Evolutionary conservation across 2,329 filamentous ascomycete genomes (phyloP), one percentile per base, ranked within the genome.

Genomic region (Metarhizium sp.): DNA sequence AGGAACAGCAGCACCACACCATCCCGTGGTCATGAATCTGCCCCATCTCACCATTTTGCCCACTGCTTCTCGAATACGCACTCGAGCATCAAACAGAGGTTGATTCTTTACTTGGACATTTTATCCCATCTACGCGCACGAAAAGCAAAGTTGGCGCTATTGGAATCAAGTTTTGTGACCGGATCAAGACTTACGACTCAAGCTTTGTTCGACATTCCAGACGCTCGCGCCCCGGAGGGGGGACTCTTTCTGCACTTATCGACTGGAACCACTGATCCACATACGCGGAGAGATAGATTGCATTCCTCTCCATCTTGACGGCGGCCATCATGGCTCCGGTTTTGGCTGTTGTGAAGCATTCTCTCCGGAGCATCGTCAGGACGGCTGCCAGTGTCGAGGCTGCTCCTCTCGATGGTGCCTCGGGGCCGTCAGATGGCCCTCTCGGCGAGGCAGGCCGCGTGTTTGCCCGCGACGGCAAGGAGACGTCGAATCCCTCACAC

Each of bases 311-410:
- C n/a, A 45, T 7, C 40, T 29, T 14, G 40, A 53, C 55, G 58
- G 62, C 63, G 61, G 59, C 54, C 53, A 63, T 49, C 56, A 72
- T 73, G 75, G 75, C 75, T 55, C 75, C 76, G 43, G 69, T 73
- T 30, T 59, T 75, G 49, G 51, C 68, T 57, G 61, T 59, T 38
- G 46, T 18, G 32, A 34, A 34, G 25, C 54, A 32, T 30, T 60
- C 64, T 50, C 54, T 73, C 46, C 61, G 70, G 54, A 62, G 63
- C 52, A 57, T 66, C 55, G 60, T 72, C 57, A 60, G 66, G 30
- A 58, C 59, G 25, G 51, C 59, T 18, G 58, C 59, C 30, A 49
- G 60, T 45, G 46, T 47, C 50, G 34, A 29, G 60, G 60, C 50
- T 57, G 59, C 49, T 38, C 34, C 53, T 25, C 40, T 2, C 5